Percentiles rank a stretch among this genome's conserved stretches.
Conservation (phyloP, 495 filamentous ascomycete genomes). For the Bathelium albidoporum region DNA sequence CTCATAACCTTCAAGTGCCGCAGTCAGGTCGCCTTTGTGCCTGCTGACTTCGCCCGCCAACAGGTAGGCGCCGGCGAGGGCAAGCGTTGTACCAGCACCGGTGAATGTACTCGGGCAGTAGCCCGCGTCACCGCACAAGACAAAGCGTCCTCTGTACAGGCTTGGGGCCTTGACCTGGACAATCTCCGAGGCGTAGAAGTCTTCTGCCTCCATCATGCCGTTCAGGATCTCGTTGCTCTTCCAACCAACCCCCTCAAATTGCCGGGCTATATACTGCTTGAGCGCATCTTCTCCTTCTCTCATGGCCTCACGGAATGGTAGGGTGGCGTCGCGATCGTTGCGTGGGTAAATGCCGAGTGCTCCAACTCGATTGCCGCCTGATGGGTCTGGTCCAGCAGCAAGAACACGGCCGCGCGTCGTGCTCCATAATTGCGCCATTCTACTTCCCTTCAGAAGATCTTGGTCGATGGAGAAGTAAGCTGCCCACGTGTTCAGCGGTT, state of each 20-base stretch:
- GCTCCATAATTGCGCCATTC: constrained; percentile 29
- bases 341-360: constrained; percentile 29
- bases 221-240: constrained; percentile 28
- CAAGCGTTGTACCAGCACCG: constrained; percentile 16
- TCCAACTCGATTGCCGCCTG: constrained; percentile 25
- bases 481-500: constrained; percentile 30
- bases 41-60: constrained; percentile 21
- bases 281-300: constrained; percentile 32
- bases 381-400: constrained; percentile 26
- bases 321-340: constrained; percentile 20
- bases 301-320: constrained; percentile 31
- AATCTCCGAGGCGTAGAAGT: constrained; percentile 41
- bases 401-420: constrained; percentile 32
- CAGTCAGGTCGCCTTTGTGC: constrained; percentile 25
- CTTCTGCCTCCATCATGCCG: constrained; percentile 33
- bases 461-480: constrained; percentile 34
- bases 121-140: constrained; percentile 22
- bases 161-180: constrained; percentile 36
- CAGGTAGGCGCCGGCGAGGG: constrained; percentile 15
- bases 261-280: constrained; percentile 32
- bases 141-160: constrained; percentile 22
- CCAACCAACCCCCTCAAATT: constrained; percentile 37
- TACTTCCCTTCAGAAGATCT: constrained; percentile 32
- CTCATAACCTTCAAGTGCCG: constrained; percentile 35
- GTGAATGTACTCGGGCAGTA: constrained; percentile 27